Conservation (phyloP, 306 rosid species). For the Astragalus membranaceus region DNA sequence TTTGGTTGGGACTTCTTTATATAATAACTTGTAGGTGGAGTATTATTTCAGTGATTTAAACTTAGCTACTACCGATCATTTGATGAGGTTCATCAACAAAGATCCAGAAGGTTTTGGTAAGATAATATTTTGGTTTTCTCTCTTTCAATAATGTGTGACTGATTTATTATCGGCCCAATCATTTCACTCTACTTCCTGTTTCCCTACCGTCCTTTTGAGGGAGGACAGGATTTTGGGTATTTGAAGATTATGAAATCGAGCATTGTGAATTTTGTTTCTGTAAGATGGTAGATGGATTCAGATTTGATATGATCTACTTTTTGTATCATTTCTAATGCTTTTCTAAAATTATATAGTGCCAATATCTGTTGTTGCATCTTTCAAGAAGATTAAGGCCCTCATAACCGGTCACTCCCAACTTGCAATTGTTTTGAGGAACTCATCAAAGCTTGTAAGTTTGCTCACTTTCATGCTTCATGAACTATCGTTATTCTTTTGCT, state of each 20-base stretch:
- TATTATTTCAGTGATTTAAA: slow-evolving; percentile 95
- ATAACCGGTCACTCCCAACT: slow-evolving; percentile 68
- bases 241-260: background rate
- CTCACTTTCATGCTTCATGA: slow-evolving; percentile 5
- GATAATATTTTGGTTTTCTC: slow-evolving; percentile 17
- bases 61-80: slow-evolving; percentile 95
- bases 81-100: slow-evolving; percentile 92
- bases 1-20: slow-evolving; percentile 15
- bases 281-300: slow-evolving; percentile 4
- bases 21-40: slow-evolving; percentile 68
- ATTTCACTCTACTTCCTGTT: slow-evolving; percentile 12
- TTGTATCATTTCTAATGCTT: slow-evolving; percentile 20
- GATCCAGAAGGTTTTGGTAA: slow-evolving; percentile 94
- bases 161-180: background rate
- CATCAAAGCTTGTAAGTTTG: slow-evolving; percentile 82
- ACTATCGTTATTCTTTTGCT: background rate
- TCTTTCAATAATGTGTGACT: background rate
- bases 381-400: slow-evolving; percentile 96
- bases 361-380: slow-evolving; percentile 87
- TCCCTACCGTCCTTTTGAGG: background rate
- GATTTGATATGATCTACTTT: slow-evolving; percentile 9
- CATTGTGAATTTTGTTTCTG: slow-evolving; percentile 11
- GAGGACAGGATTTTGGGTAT: slow-evolving; percentile 5
- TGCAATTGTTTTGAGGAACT: slow-evolving; percentile 76
- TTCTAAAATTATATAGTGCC: slow-evolving; percentile 59